These are phyloP conservation scores for Fusarium tanahbumbuense DNA, from an alignment of 2,329 filamentous ascomycete genomes.

Conservation along the genomic window DNA sequence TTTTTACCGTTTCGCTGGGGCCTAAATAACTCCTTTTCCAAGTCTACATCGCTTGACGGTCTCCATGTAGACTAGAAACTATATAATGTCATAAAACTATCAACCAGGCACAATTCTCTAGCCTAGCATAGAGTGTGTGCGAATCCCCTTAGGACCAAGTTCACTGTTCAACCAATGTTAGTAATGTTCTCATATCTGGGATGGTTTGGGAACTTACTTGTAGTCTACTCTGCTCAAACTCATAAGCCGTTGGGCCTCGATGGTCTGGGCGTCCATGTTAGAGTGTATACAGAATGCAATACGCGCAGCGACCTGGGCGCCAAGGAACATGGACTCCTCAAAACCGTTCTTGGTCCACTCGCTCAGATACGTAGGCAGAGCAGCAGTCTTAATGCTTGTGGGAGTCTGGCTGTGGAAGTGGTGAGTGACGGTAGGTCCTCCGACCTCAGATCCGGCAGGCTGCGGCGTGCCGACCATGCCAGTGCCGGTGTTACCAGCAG, in stretches of 20 bases:
- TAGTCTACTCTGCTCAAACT: slow-evolving; percentile 70
- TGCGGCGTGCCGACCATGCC: slow-evolving; percentile 53
- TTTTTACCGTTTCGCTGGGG: slow-evolving; percentile 38
- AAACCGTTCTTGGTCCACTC: slow-evolving; percentile 87
- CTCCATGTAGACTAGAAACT: slow-evolving; percentile 14
- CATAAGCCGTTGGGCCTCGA: slow-evolving; percentile 67
- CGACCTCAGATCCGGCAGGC: slow-evolving; percentile 55
- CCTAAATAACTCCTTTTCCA: slow-evolving; percentile 36
- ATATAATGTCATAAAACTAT: slow-evolving; percentile 32
- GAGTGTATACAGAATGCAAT: slow-evolving; percentile 68
- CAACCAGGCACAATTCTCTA: slow-evolving; percentile 42
- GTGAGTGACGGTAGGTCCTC: slow-evolving; percentile 53
- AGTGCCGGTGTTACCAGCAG: slow-evolving; percentile 60
- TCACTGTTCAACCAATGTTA: slow-evolving; percentile 55
- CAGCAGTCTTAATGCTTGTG: slow-evolving; percentile 82
- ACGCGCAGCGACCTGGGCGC: slow-evolving; percentile 83
- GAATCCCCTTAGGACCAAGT: slow-evolving; percentile 65
- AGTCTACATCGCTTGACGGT: slow-evolving; percentile 20
- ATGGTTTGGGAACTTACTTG: slow-evolving; percentile 60
- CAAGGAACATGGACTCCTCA: slow-evolving; percentile 88
- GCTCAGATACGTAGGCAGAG: slow-evolving; percentile 84
- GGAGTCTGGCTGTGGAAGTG: slow-evolving; percentile 78
- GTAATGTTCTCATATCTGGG: slow-evolving; percentile 3
- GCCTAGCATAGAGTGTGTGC: slow-evolving; percentile 65
- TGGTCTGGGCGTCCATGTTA: slow-evolving; percentile 64